A percentile compares a stretch with the other conserved stretches of the same genome.
Conservation (phyloP, 169 alveolate genomes). For the Babesia bovis region DNA sequence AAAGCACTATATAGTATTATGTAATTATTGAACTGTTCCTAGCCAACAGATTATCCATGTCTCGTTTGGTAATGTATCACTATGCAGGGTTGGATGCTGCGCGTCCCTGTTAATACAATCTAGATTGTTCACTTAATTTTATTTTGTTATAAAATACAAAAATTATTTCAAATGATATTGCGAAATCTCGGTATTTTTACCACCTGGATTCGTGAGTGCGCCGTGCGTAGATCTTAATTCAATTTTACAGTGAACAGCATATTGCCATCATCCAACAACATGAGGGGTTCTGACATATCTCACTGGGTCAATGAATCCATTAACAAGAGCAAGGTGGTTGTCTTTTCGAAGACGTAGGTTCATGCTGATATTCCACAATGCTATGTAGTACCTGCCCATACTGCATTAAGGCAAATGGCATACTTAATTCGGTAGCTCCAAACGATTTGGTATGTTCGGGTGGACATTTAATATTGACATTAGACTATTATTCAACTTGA, state of each 20-base stretch:
- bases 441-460: slow-evolving; percentile 34
- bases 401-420: slow-evolving; percentile 59
- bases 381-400: slow-evolving; percentile 57
- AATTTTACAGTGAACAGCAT: neutral
- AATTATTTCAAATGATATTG: neutral
- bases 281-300: slow-evolving; percentile 19
- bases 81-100: no score
- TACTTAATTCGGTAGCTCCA: slow-evolving; percentile 26
- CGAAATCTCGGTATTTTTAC: neutral
- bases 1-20: no score
- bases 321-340: slow-evolving; percentile 42
- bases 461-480: neutral
- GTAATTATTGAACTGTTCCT: no score
- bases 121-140: no score
- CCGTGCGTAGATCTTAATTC: neutral
- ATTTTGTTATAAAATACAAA: no score
- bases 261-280: neutral
- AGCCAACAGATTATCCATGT: no score
- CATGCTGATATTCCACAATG: neutral
- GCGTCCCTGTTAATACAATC: no score
- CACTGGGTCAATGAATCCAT: slow-evolving; percentile 35
- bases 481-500: slow-evolving; percentile 59
- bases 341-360: slow-evolving; percentile 53
- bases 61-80: no score
- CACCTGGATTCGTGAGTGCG: neutral